Evolutionary conservation across 1,139 yeast species (phyloP).

Genomic region (Maudiozyma humilis): DNA sequence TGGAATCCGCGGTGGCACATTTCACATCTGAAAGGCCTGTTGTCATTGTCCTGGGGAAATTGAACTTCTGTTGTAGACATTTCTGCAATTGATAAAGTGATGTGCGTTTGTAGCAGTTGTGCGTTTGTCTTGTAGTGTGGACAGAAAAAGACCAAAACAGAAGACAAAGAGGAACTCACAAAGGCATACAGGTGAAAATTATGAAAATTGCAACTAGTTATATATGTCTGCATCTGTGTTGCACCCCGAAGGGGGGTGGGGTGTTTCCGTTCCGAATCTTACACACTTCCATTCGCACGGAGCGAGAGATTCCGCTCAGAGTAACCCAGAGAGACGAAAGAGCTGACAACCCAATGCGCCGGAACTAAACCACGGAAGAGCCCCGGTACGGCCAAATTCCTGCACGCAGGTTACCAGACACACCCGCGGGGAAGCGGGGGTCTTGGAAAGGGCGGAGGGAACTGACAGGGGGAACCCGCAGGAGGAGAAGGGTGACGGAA

Average conservation of each 20-base stretch:
- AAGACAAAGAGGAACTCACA: not conserved
- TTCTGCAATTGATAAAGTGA: too few species aligned
- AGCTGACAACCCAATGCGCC: not conserved
- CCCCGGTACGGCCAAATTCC: not conserved
- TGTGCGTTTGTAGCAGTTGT: too few species aligned
- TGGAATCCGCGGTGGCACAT: slow-evolving; percentile 12
- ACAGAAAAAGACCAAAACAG: not conserved
- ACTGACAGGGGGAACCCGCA: too few species aligned
- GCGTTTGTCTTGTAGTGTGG: too few species aligned
- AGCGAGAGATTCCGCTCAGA: not conserved
- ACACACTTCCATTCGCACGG: too few species aligned
- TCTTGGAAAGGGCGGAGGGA: not conserved
- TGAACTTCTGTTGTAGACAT: not conserved
- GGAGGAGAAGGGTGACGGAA: not conserved
- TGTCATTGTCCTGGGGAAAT: slow-evolving; percentile 10
- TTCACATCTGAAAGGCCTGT: slow-evolving; percentile 12
- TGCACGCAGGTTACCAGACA: too few species aligned
- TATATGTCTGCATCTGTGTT: not conserved
- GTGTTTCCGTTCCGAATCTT: not conserved
- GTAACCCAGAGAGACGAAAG: not conserved
- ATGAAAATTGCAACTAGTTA: not conserved
- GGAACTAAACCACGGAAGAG: too few species aligned
- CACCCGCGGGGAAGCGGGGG: not conserved
- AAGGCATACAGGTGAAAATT: not conserved
- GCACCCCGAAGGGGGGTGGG: not conserved